Conservation (phyloP, 768 basidiomycete species). For the Auricularia sp. region DNA sequence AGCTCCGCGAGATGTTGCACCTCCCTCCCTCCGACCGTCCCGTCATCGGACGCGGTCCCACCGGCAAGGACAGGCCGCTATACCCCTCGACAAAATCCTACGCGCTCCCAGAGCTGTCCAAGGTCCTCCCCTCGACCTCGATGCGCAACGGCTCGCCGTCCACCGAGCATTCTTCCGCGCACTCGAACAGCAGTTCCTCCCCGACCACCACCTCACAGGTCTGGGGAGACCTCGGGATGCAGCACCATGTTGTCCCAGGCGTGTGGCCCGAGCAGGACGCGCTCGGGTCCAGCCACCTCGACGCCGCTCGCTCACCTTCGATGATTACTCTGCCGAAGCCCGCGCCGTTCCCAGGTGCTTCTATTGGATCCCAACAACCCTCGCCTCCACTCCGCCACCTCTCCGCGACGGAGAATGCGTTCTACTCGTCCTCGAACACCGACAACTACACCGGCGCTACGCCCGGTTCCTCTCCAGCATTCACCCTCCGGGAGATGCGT, state of each 20-base stretch:
- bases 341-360: background rate
- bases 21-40: conserved; percentile 66
- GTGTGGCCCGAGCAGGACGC: background rate
- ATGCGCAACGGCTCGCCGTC: background rate
- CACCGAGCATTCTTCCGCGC: background rate
- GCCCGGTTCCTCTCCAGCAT: background rate
- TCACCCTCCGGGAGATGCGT: background rate
- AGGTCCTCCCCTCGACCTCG: background rate
- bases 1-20: conserved; percentile 59
- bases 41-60: conserved; percentile 73
- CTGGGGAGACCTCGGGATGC: background rate
- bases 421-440: background rate
- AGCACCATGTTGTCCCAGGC: background rate
- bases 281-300: background rate
- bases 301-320: background rate
- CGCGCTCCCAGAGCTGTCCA: background rate
- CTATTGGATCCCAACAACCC: background rate
- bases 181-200: background rate
- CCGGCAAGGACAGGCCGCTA: conserved; percentile 69
- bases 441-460: background rate
- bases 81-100: background rate
- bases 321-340: background rate
- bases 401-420: background rate
- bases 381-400: background rate
- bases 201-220: background rate